Conservation (phyloP, 331 rosid genomes). For the Cydonia oblonga region DNA sequence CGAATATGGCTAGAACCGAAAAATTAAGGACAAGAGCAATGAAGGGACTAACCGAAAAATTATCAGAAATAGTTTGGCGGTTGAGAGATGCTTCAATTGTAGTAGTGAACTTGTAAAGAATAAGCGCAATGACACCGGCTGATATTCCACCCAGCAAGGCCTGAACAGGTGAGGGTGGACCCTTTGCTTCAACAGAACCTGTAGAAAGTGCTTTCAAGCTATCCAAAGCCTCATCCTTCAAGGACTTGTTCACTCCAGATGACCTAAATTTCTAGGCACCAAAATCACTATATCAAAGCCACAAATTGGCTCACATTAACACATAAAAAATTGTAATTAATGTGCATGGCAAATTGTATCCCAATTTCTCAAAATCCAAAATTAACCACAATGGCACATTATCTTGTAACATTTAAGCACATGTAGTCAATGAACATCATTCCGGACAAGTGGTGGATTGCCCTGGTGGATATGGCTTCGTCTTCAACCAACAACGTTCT, state of each 20-base stretch:
- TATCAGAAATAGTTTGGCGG: conserved; percentile 63
- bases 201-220: conserved; percentile 62
- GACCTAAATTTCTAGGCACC: conserved; percentile 71
- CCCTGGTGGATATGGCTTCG: neutral
- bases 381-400: neutral
- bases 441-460: neutral
- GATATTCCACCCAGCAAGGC: conserved; percentile 64
- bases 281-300: conserved; percentile 17
- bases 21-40: conserved; percentile 6
- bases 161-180: conserved; percentile 55
- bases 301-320: neutral
- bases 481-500: neutral
- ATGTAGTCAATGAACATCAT: neutral
- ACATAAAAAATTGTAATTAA: neutral
- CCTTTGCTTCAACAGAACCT: conserved; percentile 36
- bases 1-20: neutral
- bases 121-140: conserved; percentile 55
- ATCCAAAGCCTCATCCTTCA: conserved; percentile 79
- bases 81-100: conserved; percentile 57
- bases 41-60: conserved; percentile 47
- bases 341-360: neutral
- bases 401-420: neutral
- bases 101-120: conserved; percentile 59
- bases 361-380: neutral
- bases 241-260: conserved; percentile 45